Percentiles rank a stretch among this genome's conserved stretches.
phyloP scores from a whole-genome alignment of 306 rosid species.

The Cucurbita argyrosperma region DNA sequence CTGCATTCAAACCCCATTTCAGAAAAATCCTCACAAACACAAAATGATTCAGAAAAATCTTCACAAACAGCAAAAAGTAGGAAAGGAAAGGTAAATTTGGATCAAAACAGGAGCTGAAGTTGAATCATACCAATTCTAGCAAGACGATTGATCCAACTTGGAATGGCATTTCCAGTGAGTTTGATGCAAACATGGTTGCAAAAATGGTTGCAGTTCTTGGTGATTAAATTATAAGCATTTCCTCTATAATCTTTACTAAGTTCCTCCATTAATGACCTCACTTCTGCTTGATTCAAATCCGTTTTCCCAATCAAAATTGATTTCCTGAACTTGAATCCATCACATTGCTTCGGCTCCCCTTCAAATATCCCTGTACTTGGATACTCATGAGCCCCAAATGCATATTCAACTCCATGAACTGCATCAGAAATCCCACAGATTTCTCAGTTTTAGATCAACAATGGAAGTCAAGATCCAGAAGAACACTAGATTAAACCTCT shows the following conservation, averaged over 20 bases:
- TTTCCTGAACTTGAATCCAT: conserved; percentile 66
- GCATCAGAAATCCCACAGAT: conserved; percentile 42
- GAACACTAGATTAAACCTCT: neutral
- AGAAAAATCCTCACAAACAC: neutral
- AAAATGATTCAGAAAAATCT: neutral
- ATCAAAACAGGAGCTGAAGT: neutral
- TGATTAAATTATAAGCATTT: conserved; percentile 70
- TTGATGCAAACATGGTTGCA: conserved; percentile 59
- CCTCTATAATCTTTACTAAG: conserved; percentile 56
- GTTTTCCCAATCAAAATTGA: conserved; percentile 71
- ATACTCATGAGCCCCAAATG: conserved; percentile 79
- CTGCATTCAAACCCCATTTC: conserved; percentile 23
- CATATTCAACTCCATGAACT: conserved; percentile 40
- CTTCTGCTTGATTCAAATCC: conserved; percentile 32
- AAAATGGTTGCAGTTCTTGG: conserved; percentile 87
- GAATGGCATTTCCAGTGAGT: conserved; percentile 69
- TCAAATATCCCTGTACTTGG: conserved; percentile 77
- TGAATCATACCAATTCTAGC: conserved; percentile 57
- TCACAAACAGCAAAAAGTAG: neutral
- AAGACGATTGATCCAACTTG: conserved; percentile 90
- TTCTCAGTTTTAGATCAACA: neutral
- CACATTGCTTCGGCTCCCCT: conserved; percentile 72
- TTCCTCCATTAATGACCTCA: conserved; percentile 48
- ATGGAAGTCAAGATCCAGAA: neutral
- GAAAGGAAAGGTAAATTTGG: neutral